These are phyloP conservation scores for Schizochytrium sp. DNA, from an alignment of 108 stramenopile species.

Conservation along the genomic window DNA sequence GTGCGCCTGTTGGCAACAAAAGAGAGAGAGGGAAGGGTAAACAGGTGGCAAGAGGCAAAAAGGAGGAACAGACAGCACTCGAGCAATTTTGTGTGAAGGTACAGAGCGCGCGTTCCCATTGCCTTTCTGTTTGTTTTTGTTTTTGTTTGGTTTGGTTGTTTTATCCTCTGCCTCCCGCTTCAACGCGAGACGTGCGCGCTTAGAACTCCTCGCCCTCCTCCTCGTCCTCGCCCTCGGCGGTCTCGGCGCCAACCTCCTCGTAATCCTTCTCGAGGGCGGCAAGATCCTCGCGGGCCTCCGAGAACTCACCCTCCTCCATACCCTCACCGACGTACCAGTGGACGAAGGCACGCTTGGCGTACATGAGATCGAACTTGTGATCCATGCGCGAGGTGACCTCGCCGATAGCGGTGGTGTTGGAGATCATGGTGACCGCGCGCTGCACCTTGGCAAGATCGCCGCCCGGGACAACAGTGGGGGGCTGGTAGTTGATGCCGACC, in stretches of 20 bases:
- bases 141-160: too few relatives aligned
- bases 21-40: neutral
- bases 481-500: constrained; percentile 43
- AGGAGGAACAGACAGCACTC: too few relatives aligned
- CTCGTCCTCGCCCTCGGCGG: constrained; percentile 82
- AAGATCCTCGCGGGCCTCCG: constrained; percentile 97
- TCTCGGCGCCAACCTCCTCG: constrained; percentile 87
- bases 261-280: constrained; percentile 97
- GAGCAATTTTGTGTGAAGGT: too few relatives aligned
- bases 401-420: constrained; percentile 98
- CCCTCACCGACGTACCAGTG: constrained; percentile 99
- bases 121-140: too few relatives aligned
- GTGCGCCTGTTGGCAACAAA: neutral
- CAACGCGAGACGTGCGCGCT: neutral
- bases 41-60: neutral
- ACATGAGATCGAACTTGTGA: constrained; percentile 99
- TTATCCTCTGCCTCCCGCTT: too few relatives aligned
- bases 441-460: constrained; percentile 86
- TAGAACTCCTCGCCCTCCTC: constrained; percentile 85
- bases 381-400: constrained; percentile 94
- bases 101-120: too few relatives aligned
- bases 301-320: constrained; percentile 99
- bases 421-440: constrained; percentile 98
- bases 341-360: constrained; percentile 99
- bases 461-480: constrained; percentile 56